Base-by-base conservation (phyloP, 148 eudicot species). In the Diospyros lotus region DNA sequence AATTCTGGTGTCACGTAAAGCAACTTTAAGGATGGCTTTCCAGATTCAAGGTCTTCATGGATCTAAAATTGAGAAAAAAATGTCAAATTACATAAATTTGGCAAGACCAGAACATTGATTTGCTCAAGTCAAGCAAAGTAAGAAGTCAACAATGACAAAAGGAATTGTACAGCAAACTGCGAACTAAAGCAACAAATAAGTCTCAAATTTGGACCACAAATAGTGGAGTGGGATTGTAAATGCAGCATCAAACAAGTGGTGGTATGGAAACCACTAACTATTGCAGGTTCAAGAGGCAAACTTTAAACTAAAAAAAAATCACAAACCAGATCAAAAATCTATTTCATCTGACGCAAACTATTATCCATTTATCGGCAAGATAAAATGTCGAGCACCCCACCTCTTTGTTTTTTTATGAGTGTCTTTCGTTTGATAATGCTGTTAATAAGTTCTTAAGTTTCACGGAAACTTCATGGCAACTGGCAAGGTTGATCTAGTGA, bases 1-100 rank as follows among this genome's bases (percentile, higher is more conserved):
- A 94, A 80, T 79, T 94, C 98, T 28, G 98, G 97, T 75, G 98
- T 94, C 52, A 94, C 98, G 78, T 94, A 94, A 55, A 94, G 87
- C 81, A 94, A 82, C 85, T 86, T 90, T 82, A 94, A 54, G 69
- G 84, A 80, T 75, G 98, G 97, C 76, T 87, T 91, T 79, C 97
- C 98, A 68, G 92, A 87, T 81, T 77, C 87, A 67, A 94, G 93
- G 74, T 91, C 97, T 82, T 90, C 97, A 60, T 91, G 86, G 70
- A 94, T 91, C 98, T 94, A 84, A 53, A 80, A 54, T n/a, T 7
- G 38, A 42, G 3, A 63, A 59, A 1, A 51, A 72, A 14, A 65
- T 54, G 41, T 69, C 63, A 60, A 28, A 59, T 10, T 66, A 59
- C 45, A 28, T 60, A 40, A 46, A 78, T 18, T 51, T 72, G 71